A percentile compares a stretch with the other conserved stretches of the same genome.
Conservation (phyloP, 106 monocot species). For the Allium cepa region DNA sequence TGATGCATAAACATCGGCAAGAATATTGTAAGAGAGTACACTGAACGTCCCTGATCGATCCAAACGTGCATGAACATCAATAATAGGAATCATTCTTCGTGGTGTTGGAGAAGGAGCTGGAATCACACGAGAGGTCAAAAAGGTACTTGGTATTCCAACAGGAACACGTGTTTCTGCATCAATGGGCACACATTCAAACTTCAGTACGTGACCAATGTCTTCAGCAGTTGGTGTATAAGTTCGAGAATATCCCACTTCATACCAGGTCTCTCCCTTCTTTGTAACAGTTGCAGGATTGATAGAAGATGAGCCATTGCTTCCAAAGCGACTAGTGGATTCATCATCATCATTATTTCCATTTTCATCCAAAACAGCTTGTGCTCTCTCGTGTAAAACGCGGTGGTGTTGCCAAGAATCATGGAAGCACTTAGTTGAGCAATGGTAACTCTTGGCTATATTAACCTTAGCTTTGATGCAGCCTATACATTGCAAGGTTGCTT, state of each 20-base stretch:
- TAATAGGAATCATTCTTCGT: conserved; percentile 73
- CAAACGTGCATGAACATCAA: conserved; percentile 43
- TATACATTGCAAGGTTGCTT: conserved; percentile 87
- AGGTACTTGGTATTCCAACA: conserved; percentile 42
- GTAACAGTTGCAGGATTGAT: conserved; percentile 40
- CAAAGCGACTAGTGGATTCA: conserved; percentile 66
- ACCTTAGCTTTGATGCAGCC: conserved; percentile 87
- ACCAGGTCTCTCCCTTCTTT: conserved; percentile 76
- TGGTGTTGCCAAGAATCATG: conserved; percentile 98
- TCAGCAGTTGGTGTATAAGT: conserved; percentile 90
- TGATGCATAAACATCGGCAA: conserved; percentile 83
- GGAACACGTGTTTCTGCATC: conserved; percentile 68
- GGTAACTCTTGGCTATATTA: conserved; percentile 81
- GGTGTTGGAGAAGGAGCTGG: conserved; percentile 91
- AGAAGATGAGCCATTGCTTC: conserved; percentile 56
- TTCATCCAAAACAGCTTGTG: conserved; percentile 54
- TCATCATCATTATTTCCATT: conserved; percentile 75
- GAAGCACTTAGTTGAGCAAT: conserved; percentile 87
- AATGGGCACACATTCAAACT: conserved; percentile 79
- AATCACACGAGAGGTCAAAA: conserved; percentile 90
- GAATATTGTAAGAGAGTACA: conserved; percentile 94
- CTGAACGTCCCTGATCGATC: conserved; percentile 71
- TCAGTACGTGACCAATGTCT: conserved; percentile 85
- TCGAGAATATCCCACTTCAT: conserved; percentile 72
- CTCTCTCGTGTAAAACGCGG: conserved; percentile 83